Conservation (phyloP, 305 asterid species). For the Solanum chacoense region DNA sequence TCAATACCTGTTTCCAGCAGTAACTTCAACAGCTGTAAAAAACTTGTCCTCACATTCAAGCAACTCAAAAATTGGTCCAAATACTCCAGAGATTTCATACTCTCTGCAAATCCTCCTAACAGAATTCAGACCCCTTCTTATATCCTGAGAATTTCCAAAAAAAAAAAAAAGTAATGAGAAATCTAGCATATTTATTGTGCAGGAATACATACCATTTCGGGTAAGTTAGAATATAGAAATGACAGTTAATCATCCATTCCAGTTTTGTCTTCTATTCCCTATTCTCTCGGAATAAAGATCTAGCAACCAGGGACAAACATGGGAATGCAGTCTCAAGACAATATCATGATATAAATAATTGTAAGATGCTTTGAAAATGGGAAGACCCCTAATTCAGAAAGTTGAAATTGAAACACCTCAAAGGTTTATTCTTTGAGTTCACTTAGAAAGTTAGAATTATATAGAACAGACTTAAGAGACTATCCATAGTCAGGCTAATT, state of each 20-base stretch:
- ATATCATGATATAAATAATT: not conserved
- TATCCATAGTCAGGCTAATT: not conserved
- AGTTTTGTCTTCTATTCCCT: not conserved
- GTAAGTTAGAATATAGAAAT: not conserved
- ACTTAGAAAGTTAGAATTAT: not conserved
- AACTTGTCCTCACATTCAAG: conserved; percentile 85
- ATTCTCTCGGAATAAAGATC: not conserved
- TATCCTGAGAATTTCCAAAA: conserved; percentile 49
- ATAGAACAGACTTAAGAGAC: not conserved
- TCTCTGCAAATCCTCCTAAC: conserved; percentile 66
- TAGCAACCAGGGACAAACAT: not conserved
- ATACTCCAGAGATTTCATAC: conserved; percentile 53
- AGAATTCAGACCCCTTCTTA: conserved; percentile 88
- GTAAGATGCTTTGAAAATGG: not conserved
- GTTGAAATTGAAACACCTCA: not conserved
- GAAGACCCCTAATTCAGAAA: not conserved
- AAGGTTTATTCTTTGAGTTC: not conserved
- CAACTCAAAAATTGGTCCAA: conserved; percentile 86
- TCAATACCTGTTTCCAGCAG: conserved; percentile 93
- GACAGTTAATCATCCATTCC: not conserved
- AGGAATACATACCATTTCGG: not conserved
- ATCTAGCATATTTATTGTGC: not conserved
- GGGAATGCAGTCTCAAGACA: not conserved
- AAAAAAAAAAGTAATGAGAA: not conserved
- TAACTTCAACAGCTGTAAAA: conserved; percentile 98